Percentiles rank a stretch among this genome's conserved stretches.
Evolutionary conservation across 2,329 filamentous ascomycete genomes (phyloP).

Genomic region (Penicillium sp.): DNA sequence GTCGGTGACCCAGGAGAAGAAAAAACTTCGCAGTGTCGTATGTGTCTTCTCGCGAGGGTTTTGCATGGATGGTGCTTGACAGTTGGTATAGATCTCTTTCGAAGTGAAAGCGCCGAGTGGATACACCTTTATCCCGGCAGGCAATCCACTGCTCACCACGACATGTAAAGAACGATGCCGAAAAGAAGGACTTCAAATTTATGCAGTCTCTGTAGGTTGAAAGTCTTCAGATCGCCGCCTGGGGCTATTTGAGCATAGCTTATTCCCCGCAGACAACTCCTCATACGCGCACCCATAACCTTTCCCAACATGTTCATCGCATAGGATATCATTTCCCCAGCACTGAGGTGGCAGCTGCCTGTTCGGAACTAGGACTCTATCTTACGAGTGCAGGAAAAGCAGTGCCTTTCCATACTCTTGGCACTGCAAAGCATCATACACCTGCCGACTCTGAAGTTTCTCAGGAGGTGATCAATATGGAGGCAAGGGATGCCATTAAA

Average conservation of each 20-base stretch:
- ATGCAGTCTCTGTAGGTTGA: slow-evolving; percentile 58
- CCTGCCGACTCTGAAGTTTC: slow-evolving; percentile 33
- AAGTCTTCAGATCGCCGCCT: slow-evolving; percentile 1
- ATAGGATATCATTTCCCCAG: slow-evolving; percentile 63
- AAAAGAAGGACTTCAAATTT: slow-evolving; percentile 53
- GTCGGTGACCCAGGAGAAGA: slow-evolving; percentile 58
- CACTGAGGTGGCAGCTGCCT: slow-evolving; percentile 57
- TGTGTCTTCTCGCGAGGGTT: slow-evolving; percentile 17
- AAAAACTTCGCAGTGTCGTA: slow-evolving; percentile 55
- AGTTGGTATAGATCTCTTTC: slow-evolving; percentile 51
- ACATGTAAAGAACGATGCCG: slow-evolving; percentile 60
- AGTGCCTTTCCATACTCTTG: slow-evolving; percentile 36
- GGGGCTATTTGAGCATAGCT: slow-evolving; percentile 8
- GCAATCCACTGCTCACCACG: slow-evolving; percentile 58
- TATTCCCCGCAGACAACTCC: slow-evolving; percentile 47
- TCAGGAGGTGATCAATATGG: slow-evolving; percentile 52
- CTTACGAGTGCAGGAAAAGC: slow-evolving; percentile 49
- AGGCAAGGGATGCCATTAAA: slow-evolving; percentile 57
- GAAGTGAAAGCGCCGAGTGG: slow-evolving; percentile 54
- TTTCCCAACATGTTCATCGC: slow-evolving; percentile 60
- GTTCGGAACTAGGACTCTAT: slow-evolving; percentile 48
- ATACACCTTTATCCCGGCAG: slow-evolving; percentile 61
- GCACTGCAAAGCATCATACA: slow-evolving; percentile 23
- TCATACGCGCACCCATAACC: slow-evolving; percentile 49
- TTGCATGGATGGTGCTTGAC: slow-evolving; percentile 26